Base-by-base conservation (phyloP, 2,329 filamentous ascomycete genomes). In the Zymoseptoria passerinii region DNA sequence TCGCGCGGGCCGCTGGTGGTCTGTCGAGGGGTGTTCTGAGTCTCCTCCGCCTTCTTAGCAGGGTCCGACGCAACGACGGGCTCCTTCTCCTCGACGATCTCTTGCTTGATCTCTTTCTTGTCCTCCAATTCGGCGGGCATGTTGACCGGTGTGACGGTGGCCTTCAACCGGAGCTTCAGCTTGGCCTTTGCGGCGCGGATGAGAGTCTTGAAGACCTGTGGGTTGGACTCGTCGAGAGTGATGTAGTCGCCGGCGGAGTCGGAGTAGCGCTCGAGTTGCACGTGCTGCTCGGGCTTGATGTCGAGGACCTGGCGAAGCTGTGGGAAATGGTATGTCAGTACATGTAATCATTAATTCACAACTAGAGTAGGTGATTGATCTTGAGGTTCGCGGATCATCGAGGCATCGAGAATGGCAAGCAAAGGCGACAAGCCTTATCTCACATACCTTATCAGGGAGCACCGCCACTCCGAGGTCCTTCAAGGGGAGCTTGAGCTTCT, bases 121-220 rank as follows among this genome's bases (percentile, higher is more conserved):
- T 52, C 59, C 54, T 64, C 55, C 50, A 54, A 54, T 53, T 60
- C 58, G 56, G 65, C 61, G 10, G 62, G 51, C 40, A 50, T 48
- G 40, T 57, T 57, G 49, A 62, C 16, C 10, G 69, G 65, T 6
- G 66, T 65, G 51, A 72, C 68, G n/a, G 71, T 71, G 4, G 70
- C 71, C 64, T 70, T 89, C 60, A 99, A 83, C 75, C 94, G 92
- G 67, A 99, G 86, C 85, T 97, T 99, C 65, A 92, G 85, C 81
- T 99, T 99, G 44, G 94, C 94, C 80, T 96, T 99, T 64, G 94
- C 94, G 65, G 94, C 94, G 69, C 94, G 88, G 73, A 94, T 92
- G 49, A 99, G 86, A 73, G 96, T 94, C 80, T 96, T 97, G 81
- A 96, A 99, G 69, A 95, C 89, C 51, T 89, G 81, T 8, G 83